Percentiles rank a stretch among this genome's conserved stretches.
These are phyloP conservation scores for Colletotrichum tamarilloi DNA, from an alignment of 2,329 filamentous ascomycete species.

Conservation along the genomic window DNA sequence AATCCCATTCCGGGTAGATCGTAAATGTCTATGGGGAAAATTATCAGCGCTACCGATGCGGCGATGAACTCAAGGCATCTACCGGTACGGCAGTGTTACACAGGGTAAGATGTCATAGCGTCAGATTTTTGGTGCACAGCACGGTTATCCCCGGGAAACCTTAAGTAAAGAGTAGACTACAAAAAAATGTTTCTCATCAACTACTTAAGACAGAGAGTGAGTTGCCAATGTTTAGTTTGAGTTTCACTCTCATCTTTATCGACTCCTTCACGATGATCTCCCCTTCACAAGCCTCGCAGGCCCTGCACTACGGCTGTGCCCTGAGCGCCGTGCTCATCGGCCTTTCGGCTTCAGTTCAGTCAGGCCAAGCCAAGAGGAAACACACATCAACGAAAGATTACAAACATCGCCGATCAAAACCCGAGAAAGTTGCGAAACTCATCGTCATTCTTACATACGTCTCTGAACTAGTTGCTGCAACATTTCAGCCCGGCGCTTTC, in stretches of 20 bases:
- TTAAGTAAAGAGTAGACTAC: neutral
- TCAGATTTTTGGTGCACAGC: neutral
- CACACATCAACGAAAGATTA: neutral
- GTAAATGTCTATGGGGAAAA: neutral
- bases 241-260: neutral
- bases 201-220: neutral
- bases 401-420: neutral
- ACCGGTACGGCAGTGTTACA: neutral
- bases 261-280: neutral
- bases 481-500: neutral
- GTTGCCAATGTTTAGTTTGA: no score
- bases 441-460: neutral
- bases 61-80: neutral
- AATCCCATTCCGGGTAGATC: neutral
- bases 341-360: neutral
- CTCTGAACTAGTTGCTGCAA: neutral
- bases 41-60: conserved; percentile 5
- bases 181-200: fast-evolving
- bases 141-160: neutral
- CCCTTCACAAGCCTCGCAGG: neutral
- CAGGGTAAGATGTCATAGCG: neutral
- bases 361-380: neutral
- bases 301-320: conserved; percentile 18
- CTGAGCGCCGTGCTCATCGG: neutral
- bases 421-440: neutral